These are phyloP conservation scores for Backusella psychrophila DNA, from an alignment of 192 early-diverging fungal genomes.

Conservation along the genomic window DNA sequence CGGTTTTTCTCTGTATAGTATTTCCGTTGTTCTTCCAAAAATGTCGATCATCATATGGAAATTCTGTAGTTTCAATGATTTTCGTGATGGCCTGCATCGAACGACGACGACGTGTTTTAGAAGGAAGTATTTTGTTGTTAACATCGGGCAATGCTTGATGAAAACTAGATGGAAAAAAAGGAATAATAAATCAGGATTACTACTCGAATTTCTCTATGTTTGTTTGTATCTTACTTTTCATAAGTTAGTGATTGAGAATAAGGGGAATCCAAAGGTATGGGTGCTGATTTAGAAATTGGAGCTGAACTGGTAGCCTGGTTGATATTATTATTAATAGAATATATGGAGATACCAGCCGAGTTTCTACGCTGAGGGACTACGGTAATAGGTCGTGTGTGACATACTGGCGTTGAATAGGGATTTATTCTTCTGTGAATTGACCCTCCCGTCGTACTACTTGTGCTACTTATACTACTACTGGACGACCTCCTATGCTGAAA, in stretches of 20 bases:
- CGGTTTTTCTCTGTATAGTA: conserved; percentile 56
- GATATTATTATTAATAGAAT: conserved; percentile 6
- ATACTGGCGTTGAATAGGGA: not conserved
- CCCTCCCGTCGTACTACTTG: not conserved
- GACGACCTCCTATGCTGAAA: conserved; percentile 7
- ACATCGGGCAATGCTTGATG: conserved; percentile 1
- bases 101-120: conserved; percentile 32
- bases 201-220: no score
- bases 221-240: not conserved
- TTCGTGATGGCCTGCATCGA: conserved; percentile 60
- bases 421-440: conserved; percentile 10
- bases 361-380: not conserved
- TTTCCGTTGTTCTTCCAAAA: conserved; percentile 64
- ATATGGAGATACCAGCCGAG: not conserved
- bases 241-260: not conserved
- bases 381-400: not conserved
- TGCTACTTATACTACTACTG: conserved; percentile 10
- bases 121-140: not conserved
- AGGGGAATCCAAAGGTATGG: not conserved
- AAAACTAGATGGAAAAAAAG: not conserved
- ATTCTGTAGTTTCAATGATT: conserved; percentile 52
- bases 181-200: not conserved
- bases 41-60: conserved; percentile 46
- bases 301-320: not conserved
- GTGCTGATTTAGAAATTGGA: not conserved